Conservation (phyloP, 345 rosid species). For the Aethionema arabicum region DNA sequence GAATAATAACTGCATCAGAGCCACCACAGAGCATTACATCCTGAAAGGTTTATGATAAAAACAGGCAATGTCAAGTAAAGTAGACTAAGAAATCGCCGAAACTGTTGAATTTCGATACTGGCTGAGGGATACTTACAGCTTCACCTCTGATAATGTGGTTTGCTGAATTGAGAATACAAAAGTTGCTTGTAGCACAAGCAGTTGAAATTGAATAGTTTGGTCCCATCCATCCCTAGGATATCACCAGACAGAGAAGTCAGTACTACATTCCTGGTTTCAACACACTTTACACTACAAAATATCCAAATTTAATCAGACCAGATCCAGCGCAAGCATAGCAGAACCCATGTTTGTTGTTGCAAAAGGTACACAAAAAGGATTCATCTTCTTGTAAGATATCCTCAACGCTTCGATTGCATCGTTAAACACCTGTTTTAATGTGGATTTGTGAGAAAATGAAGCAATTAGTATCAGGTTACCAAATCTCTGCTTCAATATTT, state of each 20-base stretch:
- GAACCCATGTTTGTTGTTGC: constrained; percentile 99
- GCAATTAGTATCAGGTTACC: not conserved
- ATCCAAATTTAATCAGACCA: constrained; percentile 50
- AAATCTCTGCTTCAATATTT: constrained; percentile 7
- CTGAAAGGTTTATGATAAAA: constrained; percentile 42
- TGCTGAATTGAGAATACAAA: constrained; percentile 88
- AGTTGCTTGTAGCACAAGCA: constrained; percentile 97
- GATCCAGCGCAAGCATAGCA: constrained; percentile 97
- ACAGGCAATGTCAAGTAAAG: constrained; percentile 7
- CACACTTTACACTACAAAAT: constrained; percentile 14
- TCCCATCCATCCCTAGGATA: constrained; percentile 95
- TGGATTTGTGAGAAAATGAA: constrained; percentile 1
- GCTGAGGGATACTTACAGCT: constrained; percentile 71
- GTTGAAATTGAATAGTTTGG: constrained; percentile 95
- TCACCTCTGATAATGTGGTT: constrained; percentile 91
- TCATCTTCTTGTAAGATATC: constrained; percentile 88
- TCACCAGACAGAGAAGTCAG: constrained; percentile 25
- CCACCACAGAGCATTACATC: constrained; percentile 98
- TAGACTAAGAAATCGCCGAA: constrained; percentile 21
- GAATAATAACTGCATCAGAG: constrained; percentile 85
- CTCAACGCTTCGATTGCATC: constrained; percentile 91
- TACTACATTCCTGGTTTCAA: not conserved
- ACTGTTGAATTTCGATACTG: constrained; percentile 5
- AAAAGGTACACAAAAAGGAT: constrained; percentile 93
- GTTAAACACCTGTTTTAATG: constrained; percentile 64